phyloP scores from a whole-genome alignment of 768 basidiomycete species.

The Hypholoma sublateritium region DNA sequence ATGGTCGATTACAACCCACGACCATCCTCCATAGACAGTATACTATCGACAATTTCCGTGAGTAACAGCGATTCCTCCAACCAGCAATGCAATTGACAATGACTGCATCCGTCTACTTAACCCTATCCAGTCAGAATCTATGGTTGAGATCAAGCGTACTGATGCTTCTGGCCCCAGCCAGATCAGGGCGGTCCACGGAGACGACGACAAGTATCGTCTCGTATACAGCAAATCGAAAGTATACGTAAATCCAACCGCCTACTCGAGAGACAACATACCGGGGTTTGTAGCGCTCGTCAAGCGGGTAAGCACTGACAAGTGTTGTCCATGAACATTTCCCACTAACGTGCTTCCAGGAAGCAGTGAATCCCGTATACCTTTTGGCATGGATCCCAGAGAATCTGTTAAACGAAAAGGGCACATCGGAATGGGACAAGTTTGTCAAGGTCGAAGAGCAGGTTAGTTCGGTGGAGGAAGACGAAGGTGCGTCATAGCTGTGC shows the following conservation, averaged over 20 bases:
- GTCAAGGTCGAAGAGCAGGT: constrained; percentile 76
- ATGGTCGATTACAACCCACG: constrained; percentile 20
- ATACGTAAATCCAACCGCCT: constrained; percentile 92
- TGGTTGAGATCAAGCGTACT: constrained; percentile 73
- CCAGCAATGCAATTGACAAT: not conserved
- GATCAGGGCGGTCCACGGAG: constrained; percentile 6
- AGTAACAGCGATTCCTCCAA: constrained; percentile 4
- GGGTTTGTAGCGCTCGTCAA: constrained; percentile 94
- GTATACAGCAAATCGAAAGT: constrained; percentile 93
- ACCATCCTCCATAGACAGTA: constrained; percentile 23
- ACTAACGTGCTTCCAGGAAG: constrained; percentile 49
- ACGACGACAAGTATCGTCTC: constrained; percentile 68
- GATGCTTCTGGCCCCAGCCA: constrained; percentile 25
- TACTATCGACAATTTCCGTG: constrained; percentile 30
- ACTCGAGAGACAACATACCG: constrained; percentile 88
- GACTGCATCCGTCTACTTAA: not conserved
- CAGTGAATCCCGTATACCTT: constrained; percentile 71
- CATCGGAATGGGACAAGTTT: constrained; percentile 89
- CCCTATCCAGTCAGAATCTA: constrained; percentile 48
- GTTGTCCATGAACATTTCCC: constrained; percentile 4
- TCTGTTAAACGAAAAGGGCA: constrained; percentile 77
- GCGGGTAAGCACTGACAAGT: constrained; percentile 52
- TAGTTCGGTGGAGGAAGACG: constrained; percentile 61
- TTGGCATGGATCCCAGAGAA: constrained; percentile 94
- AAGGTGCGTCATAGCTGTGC: constrained; percentile 47